These are phyloP conservation scores for Mycena chlorophos DNA, from an alignment of 768 basidiomycete genomes.

Conservation along the genomic window DNA sequence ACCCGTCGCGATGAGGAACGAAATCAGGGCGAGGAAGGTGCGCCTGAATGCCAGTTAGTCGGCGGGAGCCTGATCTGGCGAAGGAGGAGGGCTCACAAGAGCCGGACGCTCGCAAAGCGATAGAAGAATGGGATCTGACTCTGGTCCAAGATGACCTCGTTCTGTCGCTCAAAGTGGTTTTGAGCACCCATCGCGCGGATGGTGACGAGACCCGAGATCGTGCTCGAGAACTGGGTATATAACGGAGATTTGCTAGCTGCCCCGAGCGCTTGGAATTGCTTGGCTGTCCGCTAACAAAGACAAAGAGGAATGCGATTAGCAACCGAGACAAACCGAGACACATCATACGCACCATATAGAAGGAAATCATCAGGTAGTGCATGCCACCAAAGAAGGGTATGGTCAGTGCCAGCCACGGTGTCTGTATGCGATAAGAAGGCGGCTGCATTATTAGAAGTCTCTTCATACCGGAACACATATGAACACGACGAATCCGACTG, in stretches of 20 bases:
- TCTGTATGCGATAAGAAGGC: neutral
- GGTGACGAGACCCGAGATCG: conserved; percentile 11
- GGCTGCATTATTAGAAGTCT: neutral
- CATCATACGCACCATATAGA: conserved; percentile 3
- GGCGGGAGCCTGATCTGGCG: neutral
- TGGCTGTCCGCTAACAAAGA: conserved; percentile 5
- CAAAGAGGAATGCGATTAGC: neutral
- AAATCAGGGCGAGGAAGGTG: conserved; percentile 1
- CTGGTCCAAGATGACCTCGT: conserved; percentile 5
- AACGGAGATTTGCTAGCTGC: conserved; percentile 14
- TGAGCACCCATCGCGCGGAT: conserved; percentile 8
- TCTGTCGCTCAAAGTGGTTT: conserved; percentile 1
- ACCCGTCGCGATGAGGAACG: conserved; percentile 1
- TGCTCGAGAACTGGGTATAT: conserved; percentile 14
- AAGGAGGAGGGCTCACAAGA: neutral
- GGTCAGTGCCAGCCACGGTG: conserved; percentile 8
- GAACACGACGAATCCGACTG: conserved; percentile 7
- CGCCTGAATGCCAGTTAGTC: neutral
- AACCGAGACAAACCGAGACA: neutral
- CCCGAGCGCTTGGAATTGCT: conserved; percentile 11
- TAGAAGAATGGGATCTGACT: conserved; percentile 7
- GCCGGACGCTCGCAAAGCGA: conserved; percentile 8
- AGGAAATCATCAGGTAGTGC: conserved; percentile 10
- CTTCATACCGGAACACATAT: conserved; percentile 6
- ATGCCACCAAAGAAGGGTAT: conserved; percentile 2